Conservation (phyloP, 2,329 filamentous ascomycete species). For the Fusarium caatingaense region DNA sequence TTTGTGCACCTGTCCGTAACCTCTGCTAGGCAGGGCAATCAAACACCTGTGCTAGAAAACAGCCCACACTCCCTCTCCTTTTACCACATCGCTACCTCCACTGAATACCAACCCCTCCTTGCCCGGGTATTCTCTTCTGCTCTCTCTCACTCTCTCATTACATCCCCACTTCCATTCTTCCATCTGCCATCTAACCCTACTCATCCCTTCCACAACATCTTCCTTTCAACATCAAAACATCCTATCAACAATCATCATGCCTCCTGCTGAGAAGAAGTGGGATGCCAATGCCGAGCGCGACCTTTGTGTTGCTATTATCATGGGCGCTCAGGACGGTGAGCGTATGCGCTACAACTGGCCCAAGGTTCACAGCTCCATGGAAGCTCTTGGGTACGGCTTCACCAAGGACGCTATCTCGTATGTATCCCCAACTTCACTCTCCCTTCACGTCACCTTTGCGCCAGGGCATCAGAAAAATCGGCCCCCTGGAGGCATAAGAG, state of each 20-base stretch:
- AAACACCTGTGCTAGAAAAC: not conserved
- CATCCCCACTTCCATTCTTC: not conserved
- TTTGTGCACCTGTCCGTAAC: not conserved
- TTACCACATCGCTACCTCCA: not conserved
- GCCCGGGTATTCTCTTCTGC: not conserved
- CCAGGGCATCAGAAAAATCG: too few species aligned
- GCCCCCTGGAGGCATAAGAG: too few species aligned
- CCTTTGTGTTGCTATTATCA: constrained; percentile 53
- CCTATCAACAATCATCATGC: constrained; percentile 36
- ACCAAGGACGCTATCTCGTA: constrained; percentile 55
- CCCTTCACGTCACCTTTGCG: too few species aligned
- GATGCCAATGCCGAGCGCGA: constrained; percentile 52
- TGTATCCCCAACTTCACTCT: constrained; percentile 20
- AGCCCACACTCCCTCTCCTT: not conserved
- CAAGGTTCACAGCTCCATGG: constrained; percentile 49
- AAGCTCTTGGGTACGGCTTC: constrained; percentile 50
- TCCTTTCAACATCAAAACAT: not conserved
- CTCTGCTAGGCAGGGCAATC: constrained; percentile 1
- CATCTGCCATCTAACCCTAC: constrained; percentile 3
- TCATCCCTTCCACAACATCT: not conserved
- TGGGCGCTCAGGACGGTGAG: constrained; percentile 43
- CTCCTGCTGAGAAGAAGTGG: constrained; percentile 53
- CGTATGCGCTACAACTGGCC: constrained; percentile 51
- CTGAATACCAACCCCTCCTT: too few species aligned
- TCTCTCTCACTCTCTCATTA: not conserved